Evolutionary conservation across 2,329 filamentous ascomycete species (phyloP), one percentile per base, ranked within the genome.

Genomic region (Cercospora beticola): DNA sequence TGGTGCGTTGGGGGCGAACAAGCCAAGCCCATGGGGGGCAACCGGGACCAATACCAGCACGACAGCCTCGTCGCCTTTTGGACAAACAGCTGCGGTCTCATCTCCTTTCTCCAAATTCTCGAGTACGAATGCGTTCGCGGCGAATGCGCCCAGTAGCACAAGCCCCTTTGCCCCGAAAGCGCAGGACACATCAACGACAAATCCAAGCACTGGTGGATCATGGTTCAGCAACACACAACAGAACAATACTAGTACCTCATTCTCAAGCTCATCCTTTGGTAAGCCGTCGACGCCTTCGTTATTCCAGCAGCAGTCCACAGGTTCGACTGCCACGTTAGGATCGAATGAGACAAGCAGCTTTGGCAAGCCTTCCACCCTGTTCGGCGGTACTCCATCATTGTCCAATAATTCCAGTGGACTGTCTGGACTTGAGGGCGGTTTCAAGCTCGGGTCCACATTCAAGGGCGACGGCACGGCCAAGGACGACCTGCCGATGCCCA

Each of bases 391-490:
- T 16, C 72, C 76, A 23, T 66, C 72, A 4, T 68, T 75, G 49
- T 74, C 75, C n/a, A 71, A 72, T 49, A 75, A 78, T 58, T 75
- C 75, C 23, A 73, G 72, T 72, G 74, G 73, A 9, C 67, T 74
- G 10, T 71, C 73, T 28, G 76, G 77, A 33, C 68, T 81, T 6
- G 80, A 78, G 40, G 52, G 73, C n/a, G 85, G 86, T 0, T 92
- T 92, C 80, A 90, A 90, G 73, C 82, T 92, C 16, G 85, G 86
- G 46, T 89, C 87, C 31, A 89, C 87, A 1, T 93, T 92, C 80
- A 88, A 89, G 74, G 83, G 85, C 8, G 89, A 92, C 71, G 84
- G 86, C 5, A 83, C 84, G 56, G 83, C 86, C 0, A 88, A 87
- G 67, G 85, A 90, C 26, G 87, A 90, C 67, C 79, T 84, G 40